Conservation (phyloP, 306 rosid species). For the Vachellia pachyceras region DNA sequence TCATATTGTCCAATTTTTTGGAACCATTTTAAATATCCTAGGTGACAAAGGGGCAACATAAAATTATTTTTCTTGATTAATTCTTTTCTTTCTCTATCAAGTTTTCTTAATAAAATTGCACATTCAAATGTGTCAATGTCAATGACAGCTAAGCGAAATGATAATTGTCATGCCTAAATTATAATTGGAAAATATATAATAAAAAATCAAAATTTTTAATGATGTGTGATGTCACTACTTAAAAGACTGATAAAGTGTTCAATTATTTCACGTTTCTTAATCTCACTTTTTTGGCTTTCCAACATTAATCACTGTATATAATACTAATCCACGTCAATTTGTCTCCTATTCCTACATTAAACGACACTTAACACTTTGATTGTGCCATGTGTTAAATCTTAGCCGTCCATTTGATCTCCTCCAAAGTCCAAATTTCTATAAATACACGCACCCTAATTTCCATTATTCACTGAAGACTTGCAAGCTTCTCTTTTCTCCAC, state of each 20-base stretch:
- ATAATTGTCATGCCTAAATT: not conserved
- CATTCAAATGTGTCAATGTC: not conserved
- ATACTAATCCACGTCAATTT: not conserved
- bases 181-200: not conserved
- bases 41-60: not conserved
- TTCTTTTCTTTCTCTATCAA: not conserved
- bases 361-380: not conserved
- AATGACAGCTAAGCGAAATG: not conserved
- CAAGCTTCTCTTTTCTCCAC: not conserved
- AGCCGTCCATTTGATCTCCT: conserved; percentile 36
- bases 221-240: not conserved
- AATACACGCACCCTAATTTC: conserved; percentile 21
- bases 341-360: not conserved
- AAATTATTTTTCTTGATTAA: too few species aligned
- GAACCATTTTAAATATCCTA: too few species aligned
- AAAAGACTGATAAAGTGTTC: not conserved
- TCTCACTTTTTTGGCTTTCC: not conserved
- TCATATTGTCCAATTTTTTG: not conserved
- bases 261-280: not conserved
- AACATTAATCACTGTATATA: not conserved
- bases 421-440: conserved; percentile 34
- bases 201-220: not conserved
- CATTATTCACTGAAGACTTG: not conserved
- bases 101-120: not conserved
- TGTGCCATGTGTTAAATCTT: conserved; percentile 25